Conservation (phyloP, 768 basidiomycete genomes). For the Pholiota conissans region DNA sequence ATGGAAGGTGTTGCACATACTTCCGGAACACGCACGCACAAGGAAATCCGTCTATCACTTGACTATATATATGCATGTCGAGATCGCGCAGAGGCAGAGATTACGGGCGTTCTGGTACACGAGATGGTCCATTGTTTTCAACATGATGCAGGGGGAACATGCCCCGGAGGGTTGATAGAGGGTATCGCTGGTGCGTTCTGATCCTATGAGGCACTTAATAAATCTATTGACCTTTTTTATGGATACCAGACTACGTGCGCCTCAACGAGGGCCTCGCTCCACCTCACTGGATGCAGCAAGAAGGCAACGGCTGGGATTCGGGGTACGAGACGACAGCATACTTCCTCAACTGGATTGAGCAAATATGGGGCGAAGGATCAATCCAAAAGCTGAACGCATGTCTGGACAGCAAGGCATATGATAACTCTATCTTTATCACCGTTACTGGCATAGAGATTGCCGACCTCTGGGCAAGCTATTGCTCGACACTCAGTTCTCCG, state of each 20-base stretch:
- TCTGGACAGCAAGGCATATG: background rate
- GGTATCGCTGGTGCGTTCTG: constrained; percentile 67
- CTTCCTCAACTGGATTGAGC: constrained; percentile 10
- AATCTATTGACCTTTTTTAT: too few relatives aligned
- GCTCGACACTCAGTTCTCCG: constrained; percentile 3
- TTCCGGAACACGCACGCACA: constrained; percentile 47
- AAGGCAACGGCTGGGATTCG: constrained; percentile 1
- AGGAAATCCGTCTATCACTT: constrained; percentile 73
- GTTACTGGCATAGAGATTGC: constrained; percentile 13
- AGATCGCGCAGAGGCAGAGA: constrained; percentile 52
- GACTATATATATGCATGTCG: constrained; percentile 51
- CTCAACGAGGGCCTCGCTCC: constrained; percentile 9
- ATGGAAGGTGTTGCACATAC: constrained; percentile 75
- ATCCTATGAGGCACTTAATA: too few relatives aligned
- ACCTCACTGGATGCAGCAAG: constrained; percentile 6
- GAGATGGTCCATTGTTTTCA: constrained; percentile 82
- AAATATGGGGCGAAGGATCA: constrained; percentile 4
- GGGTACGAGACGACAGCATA: constrained; percentile 13
- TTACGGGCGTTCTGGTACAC: constrained; percentile 66
- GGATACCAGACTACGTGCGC: constrained; percentile 10
- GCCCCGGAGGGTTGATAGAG: constrained; percentile 71
- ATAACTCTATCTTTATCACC: background rate
- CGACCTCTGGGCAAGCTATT: constrained; percentile 18
- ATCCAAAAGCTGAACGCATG: background rate
- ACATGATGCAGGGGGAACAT: constrained; percentile 56